phyloP scores from a whole-genome alignment of 1,284 basidiomycete genomes.

The Golubevia sp. region DNA sequence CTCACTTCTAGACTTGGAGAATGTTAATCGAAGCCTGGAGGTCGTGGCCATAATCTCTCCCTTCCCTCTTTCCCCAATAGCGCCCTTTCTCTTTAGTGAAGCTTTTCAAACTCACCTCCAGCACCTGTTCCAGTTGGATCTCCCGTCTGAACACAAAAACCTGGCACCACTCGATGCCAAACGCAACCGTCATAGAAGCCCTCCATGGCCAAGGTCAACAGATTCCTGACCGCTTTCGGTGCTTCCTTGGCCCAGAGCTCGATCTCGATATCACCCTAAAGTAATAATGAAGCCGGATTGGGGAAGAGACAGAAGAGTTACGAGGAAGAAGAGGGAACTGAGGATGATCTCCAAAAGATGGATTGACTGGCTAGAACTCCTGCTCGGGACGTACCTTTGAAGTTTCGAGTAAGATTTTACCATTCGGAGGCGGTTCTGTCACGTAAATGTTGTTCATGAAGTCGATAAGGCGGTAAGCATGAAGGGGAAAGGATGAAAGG shows the following conservation, averaged over 20 bases:
- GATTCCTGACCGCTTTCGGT: slow-evolving; percentile 90
- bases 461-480: no score
- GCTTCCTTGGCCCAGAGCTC: slow-evolving; percentile 96
- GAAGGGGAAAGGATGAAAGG: no score
- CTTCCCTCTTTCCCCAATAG: no score
- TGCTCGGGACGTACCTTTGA: slow-evolving; percentile 84
- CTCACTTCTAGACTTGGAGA: no score
- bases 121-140: slow-evolving; percentile 87
- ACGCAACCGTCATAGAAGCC: slow-evolving; percentile 95
- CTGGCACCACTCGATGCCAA: slow-evolving; percentile 86
- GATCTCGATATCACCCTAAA: slow-evolving; percentile 66
- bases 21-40: no score
- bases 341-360: neutral
- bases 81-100: no score
- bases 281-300: neutral
- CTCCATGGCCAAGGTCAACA: slow-evolving; percentile 85
- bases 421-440: slow-evolving; percentile 69
- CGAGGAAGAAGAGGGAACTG: neutral
- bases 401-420: slow-evolving; percentile 84
- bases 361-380: slow-evolving; percentile 28
- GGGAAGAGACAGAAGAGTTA: neutral
- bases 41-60: no score
- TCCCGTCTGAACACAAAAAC: slow-evolving; percentile 92
- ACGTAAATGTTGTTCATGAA: no score
- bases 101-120: slow-evolving; percentile 70